Percentiles rank a stretch among this genome's conserved stretches.
Evolutionary conservation across 306 rosid species (phyloP).

Genomic region (Canavalia ensiformis): DNA sequence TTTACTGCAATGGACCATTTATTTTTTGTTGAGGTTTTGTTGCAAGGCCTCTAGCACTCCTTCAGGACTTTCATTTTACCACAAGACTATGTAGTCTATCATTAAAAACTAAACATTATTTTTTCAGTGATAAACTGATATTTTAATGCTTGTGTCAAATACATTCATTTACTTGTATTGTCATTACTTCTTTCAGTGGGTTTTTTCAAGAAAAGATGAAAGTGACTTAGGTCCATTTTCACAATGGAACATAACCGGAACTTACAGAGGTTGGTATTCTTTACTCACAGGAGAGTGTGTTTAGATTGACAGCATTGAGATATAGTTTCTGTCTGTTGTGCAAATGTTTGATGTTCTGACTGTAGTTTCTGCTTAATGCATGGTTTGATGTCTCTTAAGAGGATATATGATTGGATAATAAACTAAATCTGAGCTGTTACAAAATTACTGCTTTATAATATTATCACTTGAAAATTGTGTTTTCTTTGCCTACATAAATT

Average conservation of each 20-base stretch:
- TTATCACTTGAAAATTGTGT: constrained; percentile 29
- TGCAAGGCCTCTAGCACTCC: constrained; percentile 15
- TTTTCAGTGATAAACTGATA: background rate
- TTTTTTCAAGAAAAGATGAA: constrained; percentile 81
- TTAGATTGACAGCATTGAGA: constrained; percentile 5
- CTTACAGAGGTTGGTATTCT: constrained; percentile 86
- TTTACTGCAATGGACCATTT: constrained; percentile 20
- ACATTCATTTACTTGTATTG: constrained; percentile 45
- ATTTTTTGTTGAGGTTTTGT: background rate
- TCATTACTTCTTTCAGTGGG: constrained; percentile 81
- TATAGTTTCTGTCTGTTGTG: constrained; percentile 16
- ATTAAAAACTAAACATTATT: background rate
- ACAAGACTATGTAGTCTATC: background rate
- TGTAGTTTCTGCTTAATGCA: constrained; percentile 36
- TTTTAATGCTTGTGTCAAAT: constrained; percentile 36
- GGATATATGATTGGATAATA: constrained; percentile 25
- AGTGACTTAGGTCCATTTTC: constrained; percentile 89
- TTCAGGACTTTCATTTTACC: constrained; percentile 35
- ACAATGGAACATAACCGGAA: constrained; percentile 94
- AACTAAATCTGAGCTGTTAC: constrained; percentile 25
- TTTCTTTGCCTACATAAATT: constrained; percentile 14
- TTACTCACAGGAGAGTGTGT: constrained; percentile 10
- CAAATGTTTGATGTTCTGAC: constrained; percentile 20
- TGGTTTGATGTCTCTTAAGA: constrained; percentile 14
- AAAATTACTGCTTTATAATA: constrained; percentile 11